Base-by-base conservation (phyloP, 1,139 yeast species). In the Zygosaccharomyces sapae region DNA sequence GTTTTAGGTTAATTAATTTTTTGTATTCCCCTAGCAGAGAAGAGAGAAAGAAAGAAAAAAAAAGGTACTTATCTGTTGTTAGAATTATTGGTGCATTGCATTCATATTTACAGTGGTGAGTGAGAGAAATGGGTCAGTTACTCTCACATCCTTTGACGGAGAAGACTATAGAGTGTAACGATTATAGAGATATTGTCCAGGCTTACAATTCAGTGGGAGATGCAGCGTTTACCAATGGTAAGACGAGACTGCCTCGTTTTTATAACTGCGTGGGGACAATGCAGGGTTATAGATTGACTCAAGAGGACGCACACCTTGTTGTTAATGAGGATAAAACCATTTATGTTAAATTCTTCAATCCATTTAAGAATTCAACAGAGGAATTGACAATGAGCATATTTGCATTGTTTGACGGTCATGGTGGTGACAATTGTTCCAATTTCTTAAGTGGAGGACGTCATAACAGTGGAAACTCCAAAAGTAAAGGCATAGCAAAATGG, bases 341-440 rank as follows among this genome's bases (percentile, higher is more conserved):
- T 34, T 44, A 47, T 10, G 54, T 63, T 12, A 51, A 75, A 12
- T 64, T 63, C 45, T 61, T 60, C 45, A 57, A 63, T 38, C 69
- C 69, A 5, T 56, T 63, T 35, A 57, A 56, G 25, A 60, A 62
- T 3, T 47, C 47, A 9, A 44, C 47, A 27, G 61, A 56, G 36
- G 41, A 49, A 9, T 50, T 69, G 24, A 65, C 65, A 37, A 60
- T 83, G 35, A 81, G 83, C 35, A 73, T 84, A 6, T 83, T 81
- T 63, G 88, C 83, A 0, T 86, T 85, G 3, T 85, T 82, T 65
- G 94, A 85, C 63, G 94, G 94, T 3, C 94, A 85, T 62, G 94
- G 94, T 2, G 90, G 90, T 16, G 72, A 75, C 12, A 73, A 74
- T 29, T 75, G 86, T 34, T 81, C 90, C 1, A 74, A 73, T 38